These are phyloP conservation scores for Chrysosporium queenslandicum DNA, from an alignment of 2,329 filamentous ascomycete species.

Conservation along the genomic window DNA sequence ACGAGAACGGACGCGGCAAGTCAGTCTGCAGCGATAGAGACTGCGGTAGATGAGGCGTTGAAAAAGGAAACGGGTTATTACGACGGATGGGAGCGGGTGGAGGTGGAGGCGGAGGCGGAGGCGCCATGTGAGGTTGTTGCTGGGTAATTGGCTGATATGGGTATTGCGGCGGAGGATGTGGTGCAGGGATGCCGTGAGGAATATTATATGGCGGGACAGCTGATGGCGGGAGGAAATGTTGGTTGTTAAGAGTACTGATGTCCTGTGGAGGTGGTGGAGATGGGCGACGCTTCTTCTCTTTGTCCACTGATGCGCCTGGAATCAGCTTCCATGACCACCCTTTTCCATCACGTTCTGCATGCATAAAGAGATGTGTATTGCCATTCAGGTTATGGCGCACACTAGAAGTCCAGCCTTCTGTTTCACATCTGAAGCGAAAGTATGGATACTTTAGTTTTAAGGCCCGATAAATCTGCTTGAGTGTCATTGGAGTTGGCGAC, in stretches of 20 bases:
- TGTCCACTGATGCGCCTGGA: constrained; percentile 50
- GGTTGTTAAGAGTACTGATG: constrained; percentile 25
- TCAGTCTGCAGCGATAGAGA: constrained; percentile 23
- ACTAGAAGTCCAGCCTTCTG: constrained; percentile 57
- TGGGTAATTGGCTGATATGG: constrained; percentile 15
- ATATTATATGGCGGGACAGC: constrained; percentile 26
- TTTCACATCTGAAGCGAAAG: constrained; percentile 52
- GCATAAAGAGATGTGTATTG: constrained; percentile 49
- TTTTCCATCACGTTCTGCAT: constrained; percentile 52
- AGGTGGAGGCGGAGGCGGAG: constrained; percentile 11
- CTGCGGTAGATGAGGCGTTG: neutral
- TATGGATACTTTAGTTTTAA: constrained; percentile 55
- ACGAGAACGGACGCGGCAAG: constrained; percentile 33
- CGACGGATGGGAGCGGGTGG: neutral
- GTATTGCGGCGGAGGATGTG: constrained; percentile 20
- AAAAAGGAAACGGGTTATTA: constrained; percentile 1
- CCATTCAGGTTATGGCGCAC: constrained; percentile 54
- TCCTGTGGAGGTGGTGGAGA: constrained; percentile 33
- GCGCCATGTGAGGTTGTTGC: constrained; percentile 5
- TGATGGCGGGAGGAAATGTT: constrained; percentile 32
- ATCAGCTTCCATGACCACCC: constrained; percentile 55
- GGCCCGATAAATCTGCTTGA: constrained; percentile 57
- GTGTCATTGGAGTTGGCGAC: constrained; percentile 48
- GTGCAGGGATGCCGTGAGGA: constrained; percentile 14
- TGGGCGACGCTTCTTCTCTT: constrained; percentile 45